A percentile compares a stretch with the other conserved stretches of the same genome.
These are phyloP conservation scores for Thermothielavioides terrestris DNA, from an alignment of 495 filamentous ascomycete genomes.

Conservation along the genomic window DNA sequence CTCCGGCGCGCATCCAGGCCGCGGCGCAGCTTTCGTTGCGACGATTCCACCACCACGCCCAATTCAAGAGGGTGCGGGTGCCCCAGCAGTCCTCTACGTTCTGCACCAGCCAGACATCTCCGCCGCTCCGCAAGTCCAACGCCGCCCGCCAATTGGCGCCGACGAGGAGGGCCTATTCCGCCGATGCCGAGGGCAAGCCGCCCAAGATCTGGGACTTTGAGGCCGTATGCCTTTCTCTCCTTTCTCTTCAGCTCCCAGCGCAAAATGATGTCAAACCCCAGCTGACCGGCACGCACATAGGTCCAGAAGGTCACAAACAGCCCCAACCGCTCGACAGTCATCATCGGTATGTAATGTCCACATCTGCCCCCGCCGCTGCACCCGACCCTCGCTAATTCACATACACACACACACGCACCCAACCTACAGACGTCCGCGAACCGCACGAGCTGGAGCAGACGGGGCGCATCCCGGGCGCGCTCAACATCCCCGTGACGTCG, in stretches of 20 bases:
- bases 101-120: no score
- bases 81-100: neutral
- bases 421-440: constrained; percentile 67
- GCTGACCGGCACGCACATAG: constrained; percentile 5
- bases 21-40: neutral
- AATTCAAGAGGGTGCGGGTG: neutral
- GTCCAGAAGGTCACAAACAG: constrained; percentile 14
- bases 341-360: constrained; percentile 13
- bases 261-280: no score
- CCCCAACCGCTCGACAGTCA: constrained; percentile 3
- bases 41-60: neutral
- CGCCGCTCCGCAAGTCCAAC: neutral
- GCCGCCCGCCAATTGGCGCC: neutral
- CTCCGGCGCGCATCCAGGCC: neutral
- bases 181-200: constrained; percentile 1
- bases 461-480: constrained; percentile 69
- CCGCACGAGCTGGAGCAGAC: constrained; percentile 59
- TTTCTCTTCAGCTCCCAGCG: neutral
- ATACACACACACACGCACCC: neutral
- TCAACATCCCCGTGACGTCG: constrained; percentile 70
- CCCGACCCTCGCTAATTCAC: neutral
- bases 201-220: constrained; percentile 41
- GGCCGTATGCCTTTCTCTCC: constrained; percentile 23
- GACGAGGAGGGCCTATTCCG: constrained; percentile 12
- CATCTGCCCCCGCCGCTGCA: neutral